Evolutionary conservation across 345 rosid species (phyloP), one percentile per base, ranked within the genome.

Genomic region (Citrus unshiu): DNA sequence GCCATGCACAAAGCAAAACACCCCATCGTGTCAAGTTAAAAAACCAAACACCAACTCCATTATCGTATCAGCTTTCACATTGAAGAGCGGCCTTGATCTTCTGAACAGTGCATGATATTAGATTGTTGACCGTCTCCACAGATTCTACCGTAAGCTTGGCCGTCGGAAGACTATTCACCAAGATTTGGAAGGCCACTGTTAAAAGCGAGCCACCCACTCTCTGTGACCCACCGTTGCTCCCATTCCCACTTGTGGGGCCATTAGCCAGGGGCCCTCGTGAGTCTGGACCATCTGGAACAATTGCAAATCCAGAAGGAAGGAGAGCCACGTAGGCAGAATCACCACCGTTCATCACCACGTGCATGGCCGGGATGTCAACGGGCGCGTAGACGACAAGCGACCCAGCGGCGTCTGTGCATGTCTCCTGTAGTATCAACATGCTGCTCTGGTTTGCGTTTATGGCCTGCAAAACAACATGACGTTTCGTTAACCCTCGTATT

Each of bases 371-470:
- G 2, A 94, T 88, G 87, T 97, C 99, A 25, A 97, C 98, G 5
- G 99, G 99, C 34, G 98, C 98, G 95, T 97, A 94, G 51, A 97
- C 99, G 6, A 97, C 97, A 81, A 93, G 92, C 59, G 99, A 94
- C 43, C 98, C 98, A 63, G 98, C 87, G 1, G 95, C 90, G 90
- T 97, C 99, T 77, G 89, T 89, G 89, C 95, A 93, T 2, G 98
- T 97, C 89, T 97, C 99, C 81, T 94, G 99, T 32, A 97, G 86
- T 70, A 97, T 94, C 72, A 97, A 79, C 98, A 97, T 97, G 77
- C 97, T 87, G 76, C 93, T 96, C 92, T 97, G 95, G 82, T 85
- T 93, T 24, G 99, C 83, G 89, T 88, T 92, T 91, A 92, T 92
- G 2, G 96, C 92, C 99, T 97, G 91, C 84, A 63, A 2, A 0